Conservation (phyloP, 2,329 filamentous ascomycete genomes). For the Stromatinia cepivora region DNA sequence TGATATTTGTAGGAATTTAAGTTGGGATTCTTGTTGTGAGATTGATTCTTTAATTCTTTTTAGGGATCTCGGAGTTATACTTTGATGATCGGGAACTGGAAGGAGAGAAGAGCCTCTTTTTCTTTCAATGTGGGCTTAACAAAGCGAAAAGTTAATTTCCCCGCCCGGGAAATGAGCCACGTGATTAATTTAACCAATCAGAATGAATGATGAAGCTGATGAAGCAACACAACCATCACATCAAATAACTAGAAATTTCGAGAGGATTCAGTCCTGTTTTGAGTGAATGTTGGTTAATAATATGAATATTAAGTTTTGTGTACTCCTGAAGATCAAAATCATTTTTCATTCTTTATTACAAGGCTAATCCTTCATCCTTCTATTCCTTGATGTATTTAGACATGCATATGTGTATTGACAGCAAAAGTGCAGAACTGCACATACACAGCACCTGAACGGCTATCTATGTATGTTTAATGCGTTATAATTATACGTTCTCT, state of each 20-base stretch:
- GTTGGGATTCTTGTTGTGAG: neutral
- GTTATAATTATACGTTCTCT: neutral
- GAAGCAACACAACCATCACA: neutral
- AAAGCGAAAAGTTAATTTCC: constrained; percentile 11
- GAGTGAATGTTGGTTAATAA: neutral
- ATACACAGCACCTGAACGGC: too few species aligned
- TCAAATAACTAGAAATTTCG: constrained; percentile 4
- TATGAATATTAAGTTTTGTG: neutral
- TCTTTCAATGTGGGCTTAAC: neutral
- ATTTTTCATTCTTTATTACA: neutral
- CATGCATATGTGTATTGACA: too few species aligned
- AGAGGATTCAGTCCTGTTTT: constrained; percentile 7
- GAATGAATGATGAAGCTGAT: neutral
- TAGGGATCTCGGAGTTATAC: neutral
- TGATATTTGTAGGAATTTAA: neutral
- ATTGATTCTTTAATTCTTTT: constrained; percentile 1
- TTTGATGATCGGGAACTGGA: neutral
- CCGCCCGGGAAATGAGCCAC: neutral
- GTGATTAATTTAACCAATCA: neutral
- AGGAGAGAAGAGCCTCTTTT: neutral
- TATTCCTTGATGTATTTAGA: neutral
- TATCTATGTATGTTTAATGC: neutral
- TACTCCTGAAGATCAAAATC: neutral
- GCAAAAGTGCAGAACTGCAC: too few species aligned
- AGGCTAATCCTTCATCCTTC: neutral